Evolutionary conservation across 176 grass and related monocot species (phyloP).

Genomic region (Lolium perenne): DNA sequence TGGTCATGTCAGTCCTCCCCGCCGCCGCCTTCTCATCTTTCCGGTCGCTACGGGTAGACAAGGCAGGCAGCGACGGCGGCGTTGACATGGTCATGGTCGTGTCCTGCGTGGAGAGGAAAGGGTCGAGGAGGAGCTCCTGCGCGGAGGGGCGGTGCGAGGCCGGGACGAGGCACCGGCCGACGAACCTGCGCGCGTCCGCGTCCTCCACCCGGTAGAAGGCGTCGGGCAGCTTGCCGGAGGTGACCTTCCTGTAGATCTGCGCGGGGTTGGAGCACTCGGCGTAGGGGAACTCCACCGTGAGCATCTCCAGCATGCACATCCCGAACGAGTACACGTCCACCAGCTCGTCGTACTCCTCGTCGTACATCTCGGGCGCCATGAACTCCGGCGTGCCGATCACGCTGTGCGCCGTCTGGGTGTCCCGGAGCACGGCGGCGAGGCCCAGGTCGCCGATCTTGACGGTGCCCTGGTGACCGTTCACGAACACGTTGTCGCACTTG

Average conservation of each 20-base stretch:
- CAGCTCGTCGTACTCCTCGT: conserved; percentile 78
- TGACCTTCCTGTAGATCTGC: conserved; percentile 99
- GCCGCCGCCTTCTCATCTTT: background rate
- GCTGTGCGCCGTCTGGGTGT: conserved; percentile 60
- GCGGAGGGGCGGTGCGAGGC: conserved; percentile 63
- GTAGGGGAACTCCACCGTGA: conserved; percentile 86
- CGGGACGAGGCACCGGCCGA: conserved; percentile 56
- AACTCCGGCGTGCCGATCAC: conserved; percentile 96
- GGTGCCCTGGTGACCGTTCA: conserved; percentile 84
- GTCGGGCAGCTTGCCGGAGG: conserved; percentile 74
- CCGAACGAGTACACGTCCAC: conserved; percentile 93
- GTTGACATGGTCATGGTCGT: background rate
- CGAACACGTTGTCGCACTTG: conserved; percentile 91
- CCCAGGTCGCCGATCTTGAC: conserved; percentile 97
- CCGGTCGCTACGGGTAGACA: background rate
- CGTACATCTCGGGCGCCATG: conserved; percentile 97
- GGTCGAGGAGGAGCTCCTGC: conserved; percentile 69
- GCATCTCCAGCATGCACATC: conserved; percentile 96
- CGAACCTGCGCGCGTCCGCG: conserved; percentile 56
- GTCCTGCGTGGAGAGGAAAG: conserved; percentile 66
- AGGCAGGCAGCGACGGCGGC: background rate
- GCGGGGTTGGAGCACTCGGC: conserved; percentile 86
- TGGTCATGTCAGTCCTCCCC: conserved; percentile 65
- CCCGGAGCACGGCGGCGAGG: conserved; percentile 69
- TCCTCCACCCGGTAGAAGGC: conserved; percentile 63